Evolutionary conservation across 805 yeast genomes (phyloP).

Genomic region (Jamesozyma jinghongensis): DNA sequence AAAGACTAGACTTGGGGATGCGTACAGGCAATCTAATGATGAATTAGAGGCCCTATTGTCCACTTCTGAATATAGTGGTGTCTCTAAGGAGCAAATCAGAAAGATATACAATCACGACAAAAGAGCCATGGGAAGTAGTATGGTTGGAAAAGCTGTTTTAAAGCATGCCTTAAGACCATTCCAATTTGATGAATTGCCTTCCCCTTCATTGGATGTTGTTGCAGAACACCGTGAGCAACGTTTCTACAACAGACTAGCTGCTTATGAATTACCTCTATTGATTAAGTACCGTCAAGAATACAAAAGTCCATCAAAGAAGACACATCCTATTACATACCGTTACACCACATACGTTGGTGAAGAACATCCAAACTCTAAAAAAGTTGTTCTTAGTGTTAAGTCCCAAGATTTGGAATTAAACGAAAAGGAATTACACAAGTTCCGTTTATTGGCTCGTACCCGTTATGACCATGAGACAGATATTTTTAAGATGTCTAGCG

Average conservation of each 20-base stretch:
- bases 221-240: constrained; percentile 67
- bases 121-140: constrained; percentile 1
- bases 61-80: constrained; percentile 37
- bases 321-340: constrained; percentile 53
- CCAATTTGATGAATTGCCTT: constrained; percentile 56
- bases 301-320: constrained; percentile 35
- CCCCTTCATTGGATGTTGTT: constrained; percentile 61
- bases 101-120: constrained; percentile 26
- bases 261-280: constrained; percentile 84
- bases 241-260: constrained; percentile 71
- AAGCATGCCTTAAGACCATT: constrained; percentile 28
- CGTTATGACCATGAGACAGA: constrained; percentile 60
- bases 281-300: constrained; percentile 67
- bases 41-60: constrained; percentile 51
- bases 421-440: constrained; percentile 54
- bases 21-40: constrained; percentile 39
- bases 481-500: constrained; percentile 54
- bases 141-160: constrained; percentile 1
- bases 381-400: constrained; percentile 52
- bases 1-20: constrained; percentile 43
- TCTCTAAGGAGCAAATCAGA: constrained; percentile 28
- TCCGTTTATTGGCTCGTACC: constrained; percentile 67
- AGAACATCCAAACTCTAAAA: constrained; percentile 45
- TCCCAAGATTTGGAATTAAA: constrained; percentile 46
- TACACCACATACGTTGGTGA: constrained; percentile 73